Conservation (phyloP, 495 filamentous ascomycete genomes). For the Daldinia decipiens region DNA sequence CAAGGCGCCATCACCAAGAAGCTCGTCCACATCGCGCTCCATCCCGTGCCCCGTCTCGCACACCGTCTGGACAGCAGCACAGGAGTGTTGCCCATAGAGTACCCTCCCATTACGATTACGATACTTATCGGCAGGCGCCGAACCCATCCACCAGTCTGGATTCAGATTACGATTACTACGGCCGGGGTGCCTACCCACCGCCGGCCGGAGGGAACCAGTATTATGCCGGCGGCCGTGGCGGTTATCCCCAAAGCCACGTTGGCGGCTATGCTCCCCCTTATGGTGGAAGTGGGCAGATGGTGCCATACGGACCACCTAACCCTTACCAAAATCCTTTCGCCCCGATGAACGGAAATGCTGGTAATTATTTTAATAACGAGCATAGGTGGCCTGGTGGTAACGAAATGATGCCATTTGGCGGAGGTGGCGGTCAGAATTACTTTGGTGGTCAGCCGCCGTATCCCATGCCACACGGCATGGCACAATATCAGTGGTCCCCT, state of each 20-base stretch:
- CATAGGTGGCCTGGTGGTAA: slow-evolving; percentile 48
- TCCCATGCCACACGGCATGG: slow-evolving; percentile 52
- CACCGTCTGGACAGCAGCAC: slow-evolving; percentile 40
- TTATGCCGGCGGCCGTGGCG: slow-evolving; percentile 47
- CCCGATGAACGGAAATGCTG: slow-evolving; percentile 45
- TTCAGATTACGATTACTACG: slow-evolving; percentile 54
- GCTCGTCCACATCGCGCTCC: slow-evolving; percentile 49
- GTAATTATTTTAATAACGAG: slow-evolving; percentile 51
- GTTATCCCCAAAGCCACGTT: slow-evolving; percentile 57
- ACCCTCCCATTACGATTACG: slow-evolving; percentile 50
- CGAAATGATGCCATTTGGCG: slow-evolving; percentile 60
- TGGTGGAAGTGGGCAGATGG: slow-evolving; percentile 50
- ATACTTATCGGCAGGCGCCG: slow-evolving; percentile 46
- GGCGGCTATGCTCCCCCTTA: slow-evolving; percentile 51
- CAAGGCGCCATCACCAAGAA: slow-evolving; percentile 47
- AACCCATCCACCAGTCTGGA: slow-evolving; percentile 61
- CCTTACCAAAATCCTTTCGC: slow-evolving; percentile 57
- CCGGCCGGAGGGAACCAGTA: slow-evolving; percentile 52
- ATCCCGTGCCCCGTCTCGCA: slow-evolving; percentile 39
- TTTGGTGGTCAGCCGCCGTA: slow-evolving; percentile 44
- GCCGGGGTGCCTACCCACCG: slow-evolving; percentile 48
- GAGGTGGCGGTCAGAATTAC: slow-evolving; percentile 41
- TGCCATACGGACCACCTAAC: slow-evolving; percentile 52
- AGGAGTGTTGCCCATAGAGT: slow-evolving; percentile 51
- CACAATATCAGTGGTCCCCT: slow-evolving; percentile 52